Evolutionary conservation across 805 yeast species (phyloP).

Genomic region (Tetrapisispora iriomotensis): DNA sequence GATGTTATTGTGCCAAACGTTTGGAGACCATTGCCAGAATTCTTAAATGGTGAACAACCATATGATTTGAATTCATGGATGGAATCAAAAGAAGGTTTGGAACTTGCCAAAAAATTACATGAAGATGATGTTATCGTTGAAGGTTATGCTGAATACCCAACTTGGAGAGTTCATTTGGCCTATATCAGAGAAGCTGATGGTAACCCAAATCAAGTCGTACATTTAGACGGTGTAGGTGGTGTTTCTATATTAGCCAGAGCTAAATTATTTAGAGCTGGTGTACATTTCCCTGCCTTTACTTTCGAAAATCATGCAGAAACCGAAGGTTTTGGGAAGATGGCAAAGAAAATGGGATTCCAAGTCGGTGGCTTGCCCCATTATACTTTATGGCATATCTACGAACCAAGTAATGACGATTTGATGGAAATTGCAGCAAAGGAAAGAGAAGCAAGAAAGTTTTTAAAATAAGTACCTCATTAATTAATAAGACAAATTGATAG

Average conservation of each 20-base stretch:
- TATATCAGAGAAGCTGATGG: slow-evolving; percentile 92
- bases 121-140: slow-evolving; percentile 96
- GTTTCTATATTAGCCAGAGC: slow-evolving; percentile 89
- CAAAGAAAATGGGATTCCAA: slow-evolving; percentile 50
- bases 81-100: slow-evolving; percentile 73
- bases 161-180: slow-evolving; percentile 97
- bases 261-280: slow-evolving; percentile 73
- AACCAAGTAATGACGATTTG: slow-evolving; percentile 79
- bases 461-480: too few species aligned
- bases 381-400: slow-evolving; percentile 84
- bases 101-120: slow-evolving; percentile 63
- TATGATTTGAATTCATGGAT: slow-evolving; percentile 82
- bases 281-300: slow-evolving; percentile 94
- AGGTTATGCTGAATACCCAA: slow-evolving; percentile 94
- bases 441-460: slow-evolving; percentile 51
- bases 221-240: slow-evolving; percentile 94
- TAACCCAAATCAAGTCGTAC: slow-evolving; percentile 87
- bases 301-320: slow-evolving; percentile 96
- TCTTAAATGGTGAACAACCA: slow-evolving; percentile 79
- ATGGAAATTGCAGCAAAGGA: slow-evolving; percentile 60
- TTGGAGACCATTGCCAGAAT: slow-evolving; percentile 83
- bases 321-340: slow-evolving; percentile 33
- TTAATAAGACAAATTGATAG: too few species aligned
- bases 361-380: slow-evolving; percentile 89
- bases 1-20: slow-evolving; percentile 94